These are phyloP conservation scores for Hypoxylon crocopeplum DNA, from an alignment of 495 filamentous ascomycete species.

Conservation along the genomic window DNA sequence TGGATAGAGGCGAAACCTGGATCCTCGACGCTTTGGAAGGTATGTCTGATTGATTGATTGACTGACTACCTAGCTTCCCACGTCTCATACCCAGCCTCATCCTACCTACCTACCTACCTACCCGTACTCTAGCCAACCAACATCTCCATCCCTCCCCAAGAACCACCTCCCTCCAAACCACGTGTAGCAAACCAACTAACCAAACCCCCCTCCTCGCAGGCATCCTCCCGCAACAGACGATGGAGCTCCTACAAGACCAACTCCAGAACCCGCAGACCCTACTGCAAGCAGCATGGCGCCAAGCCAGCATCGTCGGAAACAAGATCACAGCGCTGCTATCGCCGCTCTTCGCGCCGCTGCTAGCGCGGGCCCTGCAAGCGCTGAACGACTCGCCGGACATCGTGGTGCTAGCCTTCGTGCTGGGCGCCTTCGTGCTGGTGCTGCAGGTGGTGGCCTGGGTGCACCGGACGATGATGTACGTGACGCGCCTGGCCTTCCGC, in stretches of 20 bases:
- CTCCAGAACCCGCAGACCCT: constrained; percentile 45
- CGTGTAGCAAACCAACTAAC: neutral
- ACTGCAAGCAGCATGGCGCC: constrained; percentile 43
- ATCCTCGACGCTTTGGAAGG: constrained; percentile 37
- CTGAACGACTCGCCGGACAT: constrained; percentile 62
- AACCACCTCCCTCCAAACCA: neutral
- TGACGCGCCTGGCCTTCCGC: constrained; percentile 66
- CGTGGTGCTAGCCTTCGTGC: constrained; percentile 61
- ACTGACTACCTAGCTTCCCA: neutral
- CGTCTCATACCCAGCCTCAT: neutral
- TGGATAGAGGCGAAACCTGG: constrained; percentile 34
- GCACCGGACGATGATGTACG: constrained; percentile 73
- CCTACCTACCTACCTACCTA: neutral
- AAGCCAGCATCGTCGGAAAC: constrained; percentile 33
- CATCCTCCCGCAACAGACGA: constrained; percentile 48
- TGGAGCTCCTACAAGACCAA: constrained; percentile 47
- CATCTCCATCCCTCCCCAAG: neutral
- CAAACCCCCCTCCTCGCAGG: constrained; percentile 39
- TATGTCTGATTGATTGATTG: constrained; percentile 14
- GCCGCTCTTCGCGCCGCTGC: constrained; percentile 55
- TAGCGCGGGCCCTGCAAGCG: constrained; percentile 47
- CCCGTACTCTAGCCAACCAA: neutral
- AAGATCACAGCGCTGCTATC: constrained; percentile 41
- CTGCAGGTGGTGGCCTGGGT: constrained; percentile 72
- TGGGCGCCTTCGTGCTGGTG: constrained; percentile 62